These are phyloP conservation scores for Psidium guajava DNA, from an alignment of 345 rosid genomes.

Conservation along the genomic window DNA sequence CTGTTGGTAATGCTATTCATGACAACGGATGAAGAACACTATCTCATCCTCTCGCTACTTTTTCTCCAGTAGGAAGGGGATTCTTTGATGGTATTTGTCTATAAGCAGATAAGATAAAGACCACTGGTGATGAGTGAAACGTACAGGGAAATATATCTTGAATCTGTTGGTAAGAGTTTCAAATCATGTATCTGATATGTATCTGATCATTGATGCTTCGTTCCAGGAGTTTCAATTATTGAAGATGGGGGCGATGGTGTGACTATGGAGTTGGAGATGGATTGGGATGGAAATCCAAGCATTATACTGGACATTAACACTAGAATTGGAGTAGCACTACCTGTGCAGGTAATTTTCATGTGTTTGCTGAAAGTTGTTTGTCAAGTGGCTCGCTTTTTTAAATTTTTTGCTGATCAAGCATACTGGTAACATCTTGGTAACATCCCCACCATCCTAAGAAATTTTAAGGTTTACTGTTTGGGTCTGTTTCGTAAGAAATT, in stretches of 20 bases:
- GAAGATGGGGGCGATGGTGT: slow-evolving; percentile 46
- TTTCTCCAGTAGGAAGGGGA: not conserved
- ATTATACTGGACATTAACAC: slow-evolving; percentile 77
- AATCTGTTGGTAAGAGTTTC: not conserved
- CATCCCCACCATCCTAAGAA: not conserved
- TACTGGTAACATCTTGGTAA: not conserved
- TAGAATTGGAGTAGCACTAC: slow-evolving; percentile 73
- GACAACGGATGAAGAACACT: not conserved
- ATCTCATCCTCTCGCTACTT: not conserved
- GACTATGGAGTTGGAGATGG: slow-evolving; percentile 95
- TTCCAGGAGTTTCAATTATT: slow-evolving; percentile 62
- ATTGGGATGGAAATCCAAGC: slow-evolving; percentile 97
- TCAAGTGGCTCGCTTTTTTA: not conserved
- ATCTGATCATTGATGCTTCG: not conserved
- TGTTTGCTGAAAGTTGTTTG: not conserved
- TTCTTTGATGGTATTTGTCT: not conserved
- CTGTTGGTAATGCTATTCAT: not conserved
- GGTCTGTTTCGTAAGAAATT: not conserved
- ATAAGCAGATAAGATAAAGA: not conserved
- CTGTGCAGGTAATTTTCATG: slow-evolving; percentile 58
- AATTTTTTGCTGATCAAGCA: not conserved
- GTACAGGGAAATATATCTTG: not conserved
- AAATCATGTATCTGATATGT: not conserved
- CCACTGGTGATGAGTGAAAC: not conserved
- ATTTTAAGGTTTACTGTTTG: not conserved